phyloP scores from a whole-genome alignment of 2,329 filamentous ascomycete genomes.

The Sarocladiaceae sp. region DNA sequence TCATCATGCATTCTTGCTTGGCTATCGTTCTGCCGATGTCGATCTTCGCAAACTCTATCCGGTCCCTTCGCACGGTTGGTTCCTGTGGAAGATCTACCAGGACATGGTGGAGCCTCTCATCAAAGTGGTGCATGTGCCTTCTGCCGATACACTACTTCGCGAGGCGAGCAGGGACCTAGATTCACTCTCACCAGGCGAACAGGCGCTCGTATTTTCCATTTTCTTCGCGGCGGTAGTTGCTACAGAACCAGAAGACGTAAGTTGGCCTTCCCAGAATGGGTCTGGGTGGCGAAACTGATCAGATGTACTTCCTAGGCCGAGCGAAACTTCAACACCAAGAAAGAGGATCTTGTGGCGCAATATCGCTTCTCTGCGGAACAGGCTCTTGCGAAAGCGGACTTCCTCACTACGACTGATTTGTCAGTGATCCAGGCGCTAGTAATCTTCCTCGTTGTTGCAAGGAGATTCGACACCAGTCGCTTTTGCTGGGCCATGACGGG shows the following conservation, averaged over 20 bases:
- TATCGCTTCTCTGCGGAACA: conserved; percentile 51
- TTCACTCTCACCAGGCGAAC: conserved; percentile 47
- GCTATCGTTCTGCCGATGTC: conserved; percentile 64
- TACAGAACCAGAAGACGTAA: conserved; percentile 54
- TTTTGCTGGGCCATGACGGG: conserved; percentile 56
- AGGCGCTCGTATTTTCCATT: conserved; percentile 59
- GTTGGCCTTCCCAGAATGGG: neutral
- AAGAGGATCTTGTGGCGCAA: conserved; percentile 36
- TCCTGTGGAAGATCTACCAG: conserved; percentile 64
- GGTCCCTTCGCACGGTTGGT: conserved; percentile 55
- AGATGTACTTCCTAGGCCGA: neutral
- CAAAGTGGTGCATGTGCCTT: conserved; percentile 66
- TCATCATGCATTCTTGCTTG: conserved; percentile 67
- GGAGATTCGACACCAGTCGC: conserved; percentile 40
- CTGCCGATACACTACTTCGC: conserved; percentile 54
- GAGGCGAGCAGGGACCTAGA: conserved; percentile 54
- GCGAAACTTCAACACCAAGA: conserved; percentile 34
- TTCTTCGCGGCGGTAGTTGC: conserved; percentile 54
- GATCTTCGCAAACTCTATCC: conserved; percentile 61
- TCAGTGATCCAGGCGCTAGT: conserved; percentile 52
- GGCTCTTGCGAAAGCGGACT: conserved; percentile 50
- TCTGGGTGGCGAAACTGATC: neutral
- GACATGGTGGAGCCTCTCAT: conserved; percentile 69
- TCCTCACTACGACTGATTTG: conserved; percentile 51
- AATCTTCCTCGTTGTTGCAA: conserved; percentile 46